Conservation (phyloP, 257 asterid genomes). For the Nyctanthes arbortristis region DNA sequence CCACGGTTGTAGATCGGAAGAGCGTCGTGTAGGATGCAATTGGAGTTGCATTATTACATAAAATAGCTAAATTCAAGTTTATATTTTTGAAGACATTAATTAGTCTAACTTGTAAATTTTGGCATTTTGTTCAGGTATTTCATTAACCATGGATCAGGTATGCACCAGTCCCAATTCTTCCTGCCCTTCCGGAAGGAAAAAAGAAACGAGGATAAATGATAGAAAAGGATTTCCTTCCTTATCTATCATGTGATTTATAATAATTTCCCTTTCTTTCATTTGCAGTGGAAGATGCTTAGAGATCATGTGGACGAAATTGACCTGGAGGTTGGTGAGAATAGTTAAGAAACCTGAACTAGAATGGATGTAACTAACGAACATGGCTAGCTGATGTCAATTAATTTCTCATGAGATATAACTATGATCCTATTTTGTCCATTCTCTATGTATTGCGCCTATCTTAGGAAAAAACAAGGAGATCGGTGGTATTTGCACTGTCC, state of each 20-base stretch:
- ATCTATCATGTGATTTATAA: neutral
- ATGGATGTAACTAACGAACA: constrained; percentile 7
- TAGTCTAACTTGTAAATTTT: neutral
- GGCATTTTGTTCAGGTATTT: constrained; percentile 54
- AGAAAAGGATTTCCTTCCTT: neutral
- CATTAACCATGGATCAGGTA: constrained; percentile 81
- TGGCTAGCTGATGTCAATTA: no score
- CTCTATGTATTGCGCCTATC: constrained; percentile 13
- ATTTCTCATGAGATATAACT: no score
- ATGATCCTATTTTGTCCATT: constrained; percentile 7
- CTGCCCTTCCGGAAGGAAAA: neutral
- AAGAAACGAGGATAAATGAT: neutral
- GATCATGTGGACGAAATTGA: constrained; percentile 82
- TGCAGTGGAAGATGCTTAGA: constrained; percentile 76
- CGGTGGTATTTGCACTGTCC: constrained; percentile 26
- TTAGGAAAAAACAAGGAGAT: constrained; percentile 15
- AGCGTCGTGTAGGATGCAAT: no score
- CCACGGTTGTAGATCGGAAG: no score
- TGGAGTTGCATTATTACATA: neutral
- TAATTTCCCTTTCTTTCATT: constrained; percentile 11
- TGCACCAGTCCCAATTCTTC: constrained; percentile 3
- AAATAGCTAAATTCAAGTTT: neutral
- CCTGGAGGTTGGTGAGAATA: constrained; percentile 48
- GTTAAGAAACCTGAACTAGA: constrained; percentile 5
- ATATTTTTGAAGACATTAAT: neutral